Base-by-base conservation (phyloP, 2,329 filamentous ascomycete species). In the Neonectria coccinea region DNA sequence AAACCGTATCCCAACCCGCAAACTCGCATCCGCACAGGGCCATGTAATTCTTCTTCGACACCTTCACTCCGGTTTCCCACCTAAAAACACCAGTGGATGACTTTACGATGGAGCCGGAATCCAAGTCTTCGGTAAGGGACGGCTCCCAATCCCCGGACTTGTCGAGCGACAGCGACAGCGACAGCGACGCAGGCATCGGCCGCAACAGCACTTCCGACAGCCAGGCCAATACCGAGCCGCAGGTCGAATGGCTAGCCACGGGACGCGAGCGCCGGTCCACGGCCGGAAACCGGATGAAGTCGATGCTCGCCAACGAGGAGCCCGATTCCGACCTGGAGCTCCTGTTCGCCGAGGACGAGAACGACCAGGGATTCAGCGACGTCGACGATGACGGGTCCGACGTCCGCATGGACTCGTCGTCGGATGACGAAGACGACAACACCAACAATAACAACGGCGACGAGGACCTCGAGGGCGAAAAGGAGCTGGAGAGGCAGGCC, bases 351-450 rank as follows among this genome's bases (percentile, higher is more conserved):
- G 90, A 92, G 75, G 89, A 91, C 64, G 92, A 88, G 61, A 84
- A 91, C 63, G 89, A 92, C 72, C 83, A 83, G 62, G 86, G 91
- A 66, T 91, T 94, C 79, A 89, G 88, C 58, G 91, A 94, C 73
- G 88, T 85, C 7, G 90, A 88, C 50, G 86, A 85, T 11, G 86
- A 87, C 58, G 88, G 82, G 2, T 92, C 91, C 2, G 95, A 97
- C 75, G 89, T 92, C 70, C 90, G 92, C 51, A 91, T 97, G 83
- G 93, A 97, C 73, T 94, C 92, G 14, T 97, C 92, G 14, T 97
- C 93, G 0, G 92, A 89, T 0, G 92, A 93, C 68, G 91, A 94
- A 51, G 93, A 96, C 53, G 93, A 97, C 65, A 91, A 93, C 62
- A 70, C 73, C 25, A 84, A 91, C 42, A 84, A 90, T 41, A 42